Conservation (phyloP, 2,329 filamentous ascomycete genomes). For the Pezizomycotina sp. region DNA sequence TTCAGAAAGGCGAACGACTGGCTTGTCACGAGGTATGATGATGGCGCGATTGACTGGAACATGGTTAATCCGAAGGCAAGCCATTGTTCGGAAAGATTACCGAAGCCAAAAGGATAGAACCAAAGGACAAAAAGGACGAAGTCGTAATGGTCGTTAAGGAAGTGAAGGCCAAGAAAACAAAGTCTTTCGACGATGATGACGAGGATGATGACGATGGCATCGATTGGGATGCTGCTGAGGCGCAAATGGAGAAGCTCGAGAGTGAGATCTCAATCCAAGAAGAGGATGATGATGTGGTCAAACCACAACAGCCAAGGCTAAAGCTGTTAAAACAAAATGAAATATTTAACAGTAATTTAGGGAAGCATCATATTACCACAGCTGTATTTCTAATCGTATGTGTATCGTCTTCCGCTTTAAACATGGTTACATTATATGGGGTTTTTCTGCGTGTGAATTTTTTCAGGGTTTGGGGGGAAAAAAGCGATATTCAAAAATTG, state of each 20-base stretch:
- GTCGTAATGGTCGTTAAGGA: slow-evolving; percentile 24
- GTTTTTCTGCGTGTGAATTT: no score
- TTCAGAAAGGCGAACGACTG: slow-evolving; percentile 73
- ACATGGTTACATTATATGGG: no score
- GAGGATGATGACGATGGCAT: slow-evolving; percentile 32
- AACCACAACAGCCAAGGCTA: no score
- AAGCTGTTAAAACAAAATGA: no score
- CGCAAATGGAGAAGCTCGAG: slow-evolving; percentile 16
- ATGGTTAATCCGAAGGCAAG: slow-evolving; percentile 30
- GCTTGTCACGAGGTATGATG: slow-evolving; percentile 59
- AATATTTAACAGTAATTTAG: no score
- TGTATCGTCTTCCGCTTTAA: no score
- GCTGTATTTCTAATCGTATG: no score
- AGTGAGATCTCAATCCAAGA: slow-evolving; percentile 24
- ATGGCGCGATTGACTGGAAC: slow-evolving; percentile 73
- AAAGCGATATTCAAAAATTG: no score
- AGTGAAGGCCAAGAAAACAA: slow-evolving; percentile 22
- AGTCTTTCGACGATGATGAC: slow-evolving; percentile 23
- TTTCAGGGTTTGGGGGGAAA: no score
- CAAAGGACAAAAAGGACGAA: slow-evolving; percentile 10
- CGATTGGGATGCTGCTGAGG: slow-evolving; percentile 24
- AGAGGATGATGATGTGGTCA: slow-evolving; percentile 7
- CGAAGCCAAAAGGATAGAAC: slow-evolving; percentile 17
- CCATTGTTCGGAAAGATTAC: slow-evolving; percentile 8
- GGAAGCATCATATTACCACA: no score